Evolutionary conservation across 139 green algal species (phyloP).

Genomic region (Zygnema cylindricum): DNA sequence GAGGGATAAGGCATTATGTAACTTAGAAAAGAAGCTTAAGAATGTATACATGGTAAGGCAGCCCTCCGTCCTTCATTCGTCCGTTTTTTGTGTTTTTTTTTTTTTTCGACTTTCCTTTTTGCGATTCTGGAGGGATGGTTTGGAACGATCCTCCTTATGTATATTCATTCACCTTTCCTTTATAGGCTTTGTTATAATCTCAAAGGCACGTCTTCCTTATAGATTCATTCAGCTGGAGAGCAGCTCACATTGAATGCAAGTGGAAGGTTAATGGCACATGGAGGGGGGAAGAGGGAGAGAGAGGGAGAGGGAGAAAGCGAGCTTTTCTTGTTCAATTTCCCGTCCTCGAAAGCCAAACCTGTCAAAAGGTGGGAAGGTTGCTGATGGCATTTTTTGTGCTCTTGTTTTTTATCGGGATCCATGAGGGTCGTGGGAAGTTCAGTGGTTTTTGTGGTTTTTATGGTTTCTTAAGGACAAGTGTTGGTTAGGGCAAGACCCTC

Average conservation of each 20-base stretch:
- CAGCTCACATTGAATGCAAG: too few species aligned
- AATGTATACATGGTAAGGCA: neutral
- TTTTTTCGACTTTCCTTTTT: neutral
- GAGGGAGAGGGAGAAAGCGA: neutral
- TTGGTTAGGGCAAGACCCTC: too few species aligned
- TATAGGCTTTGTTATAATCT: neutral
- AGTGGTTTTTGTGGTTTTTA: too few species aligned
- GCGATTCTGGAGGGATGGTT: neutral
- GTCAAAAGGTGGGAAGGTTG: too few species aligned
- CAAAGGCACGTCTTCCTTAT: neutral
- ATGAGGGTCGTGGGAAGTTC: too few species aligned
- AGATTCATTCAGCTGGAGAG: neutral
- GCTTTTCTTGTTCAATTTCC: neutral
- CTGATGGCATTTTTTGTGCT: too few species aligned
- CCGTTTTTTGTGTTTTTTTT: neutral
- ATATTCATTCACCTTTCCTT: neutral
- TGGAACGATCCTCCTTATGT: neutral
- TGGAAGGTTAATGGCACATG: neutral
- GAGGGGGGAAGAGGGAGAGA: neutral
- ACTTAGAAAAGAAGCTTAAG: neutral
- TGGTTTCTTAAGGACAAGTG: too few species aligned
- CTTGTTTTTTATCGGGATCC: too few species aligned
- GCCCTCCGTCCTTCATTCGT: too few species aligned
- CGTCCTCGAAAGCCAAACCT: too few species aligned
- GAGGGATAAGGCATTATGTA: constrained; percentile 78